Percentiles rank a stretch among this genome's conserved stretches.
Conservation (phyloP, 2,329 filamentous ascomycete genomes). For the Pezizomycotina sp. region DNA sequence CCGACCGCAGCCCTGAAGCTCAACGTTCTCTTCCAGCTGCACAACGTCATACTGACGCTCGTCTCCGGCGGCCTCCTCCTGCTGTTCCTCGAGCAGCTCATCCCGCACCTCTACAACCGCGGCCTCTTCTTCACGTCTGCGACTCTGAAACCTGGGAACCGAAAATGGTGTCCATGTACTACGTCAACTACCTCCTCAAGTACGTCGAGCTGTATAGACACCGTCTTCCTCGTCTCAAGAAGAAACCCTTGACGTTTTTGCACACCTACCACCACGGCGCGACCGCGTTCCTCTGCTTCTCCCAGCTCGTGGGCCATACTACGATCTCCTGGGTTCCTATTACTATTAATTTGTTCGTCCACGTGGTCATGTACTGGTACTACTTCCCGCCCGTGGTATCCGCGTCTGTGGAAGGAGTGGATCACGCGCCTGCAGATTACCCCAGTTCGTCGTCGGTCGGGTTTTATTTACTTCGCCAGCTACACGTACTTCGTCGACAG, state of each 20-base stretch:
- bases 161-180: slow-evolving; percentile 2
- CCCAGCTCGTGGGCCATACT: slow-evolving; percentile 24
- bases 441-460: slow-evolving; percentile 30
- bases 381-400: slow-evolving; percentile 26
- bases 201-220: slow-evolving; percentile 26
- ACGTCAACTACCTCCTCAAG: slow-evolving; percentile 26
- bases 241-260: slow-evolving; percentile 27
- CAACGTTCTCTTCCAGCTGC: slow-evolving; percentile 23
- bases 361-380: slow-evolving; percentile 27
- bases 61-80: slow-evolving; percentile 23
- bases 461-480: slow-evolving; percentile 97
- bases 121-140: slow-evolving; percentile 14
- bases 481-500: slow-evolving; percentile 92
- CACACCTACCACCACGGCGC: slow-evolving; percentile 26
- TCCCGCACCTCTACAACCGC: slow-evolving; percentile 22
- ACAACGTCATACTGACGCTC: slow-evolving; percentile 24
- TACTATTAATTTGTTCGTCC: slow-evolving; percentile 25
- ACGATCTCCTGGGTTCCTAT: slow-evolving; percentile 26
- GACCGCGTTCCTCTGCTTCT: slow-evolving; percentile 25
- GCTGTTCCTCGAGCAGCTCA: slow-evolving; percentile 23
- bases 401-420: slow-evolving; percentile 26
- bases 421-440: slow-evolving; percentile 26
- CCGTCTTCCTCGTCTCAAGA: slow-evolving; percentile 26
- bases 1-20: slow-evolving; percentile 22
- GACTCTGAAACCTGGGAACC: slow-evolving; percentile 1